These are phyloP conservation scores for Ascoidea rubescens DNA, from an alignment of 805 yeast species.

Conservation along the genomic window DNA sequence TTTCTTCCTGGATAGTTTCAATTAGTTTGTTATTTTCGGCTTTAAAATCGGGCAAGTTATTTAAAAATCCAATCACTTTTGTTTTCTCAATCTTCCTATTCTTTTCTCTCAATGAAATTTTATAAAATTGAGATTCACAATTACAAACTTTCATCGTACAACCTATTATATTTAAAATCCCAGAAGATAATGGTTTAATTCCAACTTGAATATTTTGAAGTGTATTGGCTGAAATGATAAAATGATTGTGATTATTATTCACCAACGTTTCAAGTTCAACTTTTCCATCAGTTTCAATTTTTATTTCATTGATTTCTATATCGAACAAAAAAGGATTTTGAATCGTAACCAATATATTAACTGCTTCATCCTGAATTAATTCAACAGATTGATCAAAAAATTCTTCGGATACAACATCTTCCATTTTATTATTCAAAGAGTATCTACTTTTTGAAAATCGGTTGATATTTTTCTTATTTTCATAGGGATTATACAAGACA, in stretches of 20 bases:
- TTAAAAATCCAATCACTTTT: constrained; percentile 14
- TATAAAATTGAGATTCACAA: constrained; percentile 32
- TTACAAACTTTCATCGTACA: constrained; percentile 35
- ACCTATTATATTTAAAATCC: constrained; percentile 35
- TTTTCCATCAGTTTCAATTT: constrained; percentile 19
- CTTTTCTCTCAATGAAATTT: constrained; percentile 22
- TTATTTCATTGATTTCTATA: constrained; percentile 38
- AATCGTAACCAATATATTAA: constrained; percentile 39
- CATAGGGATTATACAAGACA: constrained; percentile 10
- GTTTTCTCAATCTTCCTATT: constrained; percentile 14
- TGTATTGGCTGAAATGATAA: constrained; percentile 25
- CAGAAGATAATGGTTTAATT: constrained; percentile 34
- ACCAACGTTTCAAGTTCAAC: constrained; percentile 16
- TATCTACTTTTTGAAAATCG: background rate
- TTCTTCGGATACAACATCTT: constrained; percentile 10
- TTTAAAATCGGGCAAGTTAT: constrained; percentile 7
- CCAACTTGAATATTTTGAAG: constrained; percentile 25
- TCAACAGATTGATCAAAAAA: constrained; percentile 14
- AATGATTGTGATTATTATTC: constrained; percentile 15
- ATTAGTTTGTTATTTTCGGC: background rate
- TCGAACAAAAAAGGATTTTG: constrained; percentile 78
- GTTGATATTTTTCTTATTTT: constrained; percentile 3
- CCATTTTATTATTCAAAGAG: background rate
- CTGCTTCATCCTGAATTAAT: constrained; percentile 48
- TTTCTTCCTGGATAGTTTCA: background rate